These are phyloP conservation scores for Hymenoscyphus occultus DNA, from an alignment of 2,329 filamentous ascomycete species.

Conservation along the genomic window DNA sequence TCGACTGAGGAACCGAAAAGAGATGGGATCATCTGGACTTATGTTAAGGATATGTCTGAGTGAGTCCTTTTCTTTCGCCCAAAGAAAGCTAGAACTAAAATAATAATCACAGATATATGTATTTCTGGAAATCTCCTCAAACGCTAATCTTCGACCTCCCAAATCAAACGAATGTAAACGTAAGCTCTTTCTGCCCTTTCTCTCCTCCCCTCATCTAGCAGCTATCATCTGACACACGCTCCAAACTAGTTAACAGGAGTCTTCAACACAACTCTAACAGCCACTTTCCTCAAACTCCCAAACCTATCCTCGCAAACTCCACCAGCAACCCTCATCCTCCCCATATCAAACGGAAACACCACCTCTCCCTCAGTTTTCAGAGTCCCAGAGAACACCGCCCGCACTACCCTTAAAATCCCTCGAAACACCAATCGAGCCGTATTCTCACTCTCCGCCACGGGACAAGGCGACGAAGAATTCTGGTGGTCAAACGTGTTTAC, in stretches of 20 bases:
- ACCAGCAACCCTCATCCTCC: conserved; percentile 63
- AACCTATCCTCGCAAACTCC: conserved; percentile 32
- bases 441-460: conserved; percentile 70
- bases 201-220: not conserved
- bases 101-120: conserved; percentile 36
- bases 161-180: conserved; percentile 47
- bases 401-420: conserved; percentile 56
- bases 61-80: conserved; percentile 39
- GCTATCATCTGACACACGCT: conserved; percentile 47
- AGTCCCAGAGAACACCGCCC: conserved; percentile 59
- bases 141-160: conserved; percentile 76
- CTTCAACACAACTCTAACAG: conserved; percentile 70
- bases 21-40: conserved; percentile 69
- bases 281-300: conserved; percentile 59
- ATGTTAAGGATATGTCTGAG: conserved; percentile 72
- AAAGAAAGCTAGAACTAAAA: not conserved
- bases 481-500: conserved; percentile 76
- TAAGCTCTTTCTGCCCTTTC: conserved; percentile 43
- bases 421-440: conserved; percentile 63
- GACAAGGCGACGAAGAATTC: conserved; percentile 73
- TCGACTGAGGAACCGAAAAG: conserved; percentile 73
- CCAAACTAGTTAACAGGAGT: conserved; percentile 62
- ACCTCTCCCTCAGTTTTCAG: conserved; percentile 59
- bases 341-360: conserved; percentile 53
- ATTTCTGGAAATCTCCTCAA: conserved; percentile 63